A percentile compares a stretch with the other conserved stretches of the same genome.
Conservation (phyloP, 345 rosid species). For the Hibiscus mutabilis region DNA sequence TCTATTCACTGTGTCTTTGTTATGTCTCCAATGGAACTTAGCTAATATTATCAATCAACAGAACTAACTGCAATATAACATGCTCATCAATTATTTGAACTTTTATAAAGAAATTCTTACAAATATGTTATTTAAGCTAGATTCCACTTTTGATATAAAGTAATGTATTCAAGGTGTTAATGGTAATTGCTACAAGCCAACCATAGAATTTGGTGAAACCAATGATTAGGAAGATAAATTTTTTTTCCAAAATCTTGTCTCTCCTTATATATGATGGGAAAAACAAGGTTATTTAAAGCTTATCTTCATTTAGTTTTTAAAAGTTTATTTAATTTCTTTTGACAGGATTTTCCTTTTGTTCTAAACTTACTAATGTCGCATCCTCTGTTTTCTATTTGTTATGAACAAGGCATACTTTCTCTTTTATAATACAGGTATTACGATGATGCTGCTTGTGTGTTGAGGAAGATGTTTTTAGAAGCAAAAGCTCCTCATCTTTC, state of each 20-base stretch:
- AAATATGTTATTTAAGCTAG: not conserved
- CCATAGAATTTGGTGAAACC: not conserved
- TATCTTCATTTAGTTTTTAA: not conserved
- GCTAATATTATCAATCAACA: not conserved
- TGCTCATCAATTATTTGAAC: not conserved
- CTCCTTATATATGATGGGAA: not conserved
- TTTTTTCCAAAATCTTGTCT: not conserved
- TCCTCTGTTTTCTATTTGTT: not conserved
- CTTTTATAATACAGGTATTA: constrained; percentile 55
- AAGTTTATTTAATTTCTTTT: not conserved
- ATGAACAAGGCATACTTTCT: not conserved
- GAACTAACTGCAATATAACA: not conserved
- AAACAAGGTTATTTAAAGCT: not conserved
- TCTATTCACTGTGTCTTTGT: not conserved
- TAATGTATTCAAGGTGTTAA: not conserved
- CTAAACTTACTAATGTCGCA: not conserved
- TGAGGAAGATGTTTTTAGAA: constrained; percentile 93
- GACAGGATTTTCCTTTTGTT: not conserved
- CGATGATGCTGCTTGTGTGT: constrained; percentile 96
- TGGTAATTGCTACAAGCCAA: not conserved
- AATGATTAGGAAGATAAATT: not conserved
- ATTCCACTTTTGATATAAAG: not conserved
- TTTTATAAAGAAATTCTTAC: not conserved
- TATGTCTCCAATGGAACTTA: not conserved
- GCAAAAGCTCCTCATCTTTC: constrained; percentile 99